These are phyloP conservation scores for Periconia macrospinosa DNA, from an alignment of 2,329 filamentous ascomycete species.

Conservation along the genomic window DNA sequence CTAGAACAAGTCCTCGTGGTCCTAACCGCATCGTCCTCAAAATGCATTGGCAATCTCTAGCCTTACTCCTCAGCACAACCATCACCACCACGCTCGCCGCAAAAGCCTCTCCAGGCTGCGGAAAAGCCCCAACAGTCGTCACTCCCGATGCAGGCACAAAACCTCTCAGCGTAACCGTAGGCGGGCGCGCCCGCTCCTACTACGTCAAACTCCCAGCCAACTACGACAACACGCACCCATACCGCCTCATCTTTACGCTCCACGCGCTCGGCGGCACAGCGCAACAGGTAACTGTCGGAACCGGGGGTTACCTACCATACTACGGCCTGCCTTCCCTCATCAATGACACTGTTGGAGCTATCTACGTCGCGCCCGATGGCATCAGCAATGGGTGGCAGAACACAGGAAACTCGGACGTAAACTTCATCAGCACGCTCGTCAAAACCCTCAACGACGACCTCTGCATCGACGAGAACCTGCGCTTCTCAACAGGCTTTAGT, in stretches of 20 bases:
- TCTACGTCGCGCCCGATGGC: conserved; percentile 48
- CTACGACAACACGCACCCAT: conserved; percentile 45
- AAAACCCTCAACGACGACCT: conserved; percentile 42
- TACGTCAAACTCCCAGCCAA: conserved; percentile 43
- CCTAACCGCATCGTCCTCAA: background rate
- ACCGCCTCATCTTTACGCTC: conserved; percentile 48
- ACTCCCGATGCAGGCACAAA: background rate
- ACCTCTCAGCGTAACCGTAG: conserved; percentile 30
- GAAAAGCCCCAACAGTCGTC: background rate
- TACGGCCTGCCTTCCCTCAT: conserved; percentile 44
- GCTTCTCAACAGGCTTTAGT: conserved; percentile 49
- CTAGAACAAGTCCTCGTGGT: background rate
- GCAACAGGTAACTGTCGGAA: conserved; percentile 32
- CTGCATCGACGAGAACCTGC: conserved; percentile 45
- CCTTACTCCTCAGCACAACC: background rate
- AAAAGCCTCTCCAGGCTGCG: background rate
- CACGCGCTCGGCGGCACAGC: conserved; percentile 48
- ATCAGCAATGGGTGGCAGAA: conserved; percentile 45
- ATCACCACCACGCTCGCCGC: background rate
- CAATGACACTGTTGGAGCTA: conserved; percentile 32
- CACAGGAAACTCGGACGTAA: conserved; percentile 43
- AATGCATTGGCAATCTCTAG: background rate
- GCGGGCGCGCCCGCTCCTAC: conserved; percentile 42
- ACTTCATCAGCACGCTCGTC: conserved; percentile 45
- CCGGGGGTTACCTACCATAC: conserved; percentile 17